These are phyloP conservation scores for Paulinella micropora DNA, from an alignment of 78 protist genomes.

Conservation along the genomic window DNA sequence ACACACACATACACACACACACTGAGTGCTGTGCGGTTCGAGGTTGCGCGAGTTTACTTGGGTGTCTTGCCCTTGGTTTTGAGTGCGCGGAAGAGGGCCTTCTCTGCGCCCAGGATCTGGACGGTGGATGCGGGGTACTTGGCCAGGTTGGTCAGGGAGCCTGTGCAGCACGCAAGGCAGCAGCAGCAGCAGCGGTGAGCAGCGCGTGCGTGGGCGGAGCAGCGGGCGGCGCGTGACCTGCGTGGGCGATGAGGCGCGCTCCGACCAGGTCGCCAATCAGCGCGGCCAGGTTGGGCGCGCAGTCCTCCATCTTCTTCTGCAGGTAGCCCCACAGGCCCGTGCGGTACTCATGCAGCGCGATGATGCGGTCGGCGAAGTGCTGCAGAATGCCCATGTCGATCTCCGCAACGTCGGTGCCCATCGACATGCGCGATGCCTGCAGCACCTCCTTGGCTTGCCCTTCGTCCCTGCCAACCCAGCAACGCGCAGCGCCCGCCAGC, in stretches of 20 bases:
- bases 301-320: slow-evolving; percentile 61
- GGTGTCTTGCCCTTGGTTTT: slow-evolving; percentile 42
- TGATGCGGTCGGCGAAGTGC: slow-evolving; percentile 69
- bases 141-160: slow-evolving; percentile 81
- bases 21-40: no score
- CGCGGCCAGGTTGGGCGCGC: slow-evolving; percentile 90
- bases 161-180: no score
- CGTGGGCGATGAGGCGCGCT: slow-evolving; percentile 49
- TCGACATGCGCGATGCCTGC: slow-evolving; percentile 56
- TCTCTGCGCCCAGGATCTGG: slow-evolving; percentile 99
- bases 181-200: neutral
- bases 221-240: no score
- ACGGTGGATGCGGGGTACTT: slow-evolving; percentile 99
- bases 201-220: neutral
- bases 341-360: slow-evolving; percentile 69
- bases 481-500: no score
- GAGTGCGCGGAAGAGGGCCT: slow-evolving; percentile 90
- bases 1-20: no score
- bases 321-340: slow-evolving; percentile 53
- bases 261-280: slow-evolving; percentile 91
- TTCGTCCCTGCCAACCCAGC: no score
- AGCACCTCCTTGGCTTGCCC: slow-evolving; percentile 20
- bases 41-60: no score
- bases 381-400: slow-evolving; percentile 63
- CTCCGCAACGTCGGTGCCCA: slow-evolving; percentile 51